Evolutionary conservation across 306 rosid genomes (phyloP).

Genomic region (Morella rubra): DNA sequence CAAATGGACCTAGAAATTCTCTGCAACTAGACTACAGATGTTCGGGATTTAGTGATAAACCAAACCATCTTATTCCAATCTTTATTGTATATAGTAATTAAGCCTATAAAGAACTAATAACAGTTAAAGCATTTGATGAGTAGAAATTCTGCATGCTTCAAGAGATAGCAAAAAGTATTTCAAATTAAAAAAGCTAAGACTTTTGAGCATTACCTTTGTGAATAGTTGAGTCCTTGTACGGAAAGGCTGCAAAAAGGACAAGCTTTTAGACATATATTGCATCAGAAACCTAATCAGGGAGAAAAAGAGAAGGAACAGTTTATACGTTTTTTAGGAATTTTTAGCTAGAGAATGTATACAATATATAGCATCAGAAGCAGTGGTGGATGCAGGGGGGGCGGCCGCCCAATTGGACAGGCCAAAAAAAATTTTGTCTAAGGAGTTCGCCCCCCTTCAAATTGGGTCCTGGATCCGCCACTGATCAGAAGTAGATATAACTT

Average conservation of each 20-base stretch:
- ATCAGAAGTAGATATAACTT: too few relatives aligned
- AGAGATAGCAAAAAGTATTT: neutral
- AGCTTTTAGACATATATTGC: neutral
- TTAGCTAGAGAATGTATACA: too few relatives aligned
- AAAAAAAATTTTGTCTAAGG: too few relatives aligned
- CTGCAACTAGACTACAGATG: neutral
- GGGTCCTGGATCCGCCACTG: too few relatives aligned
- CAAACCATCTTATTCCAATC: neutral
- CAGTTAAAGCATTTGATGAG: neutral
- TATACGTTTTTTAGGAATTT: too few relatives aligned
- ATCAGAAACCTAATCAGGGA: neutral
- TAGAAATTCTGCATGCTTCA: neutral
- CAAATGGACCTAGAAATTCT: neutral
- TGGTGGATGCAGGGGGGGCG: too few relatives aligned
- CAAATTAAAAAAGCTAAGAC: neutral
- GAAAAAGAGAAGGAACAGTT: neutral
- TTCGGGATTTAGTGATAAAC: neutral
- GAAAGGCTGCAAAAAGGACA: conserved; percentile 77
- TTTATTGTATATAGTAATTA: neutral
- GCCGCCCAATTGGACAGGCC: too few relatives aligned
- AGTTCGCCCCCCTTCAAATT: too few relatives aligned
- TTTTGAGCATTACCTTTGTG: conserved; percentile 60
- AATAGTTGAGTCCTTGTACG: conserved; percentile 74
- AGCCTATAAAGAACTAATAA: neutral
- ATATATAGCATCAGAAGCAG: too few relatives aligned